Evolutionary conservation across 2,329 filamentous ascomycete species (phyloP), one percentile per base, ranked within the genome.

Genomic region (Didymella arachidicola): DNA sequence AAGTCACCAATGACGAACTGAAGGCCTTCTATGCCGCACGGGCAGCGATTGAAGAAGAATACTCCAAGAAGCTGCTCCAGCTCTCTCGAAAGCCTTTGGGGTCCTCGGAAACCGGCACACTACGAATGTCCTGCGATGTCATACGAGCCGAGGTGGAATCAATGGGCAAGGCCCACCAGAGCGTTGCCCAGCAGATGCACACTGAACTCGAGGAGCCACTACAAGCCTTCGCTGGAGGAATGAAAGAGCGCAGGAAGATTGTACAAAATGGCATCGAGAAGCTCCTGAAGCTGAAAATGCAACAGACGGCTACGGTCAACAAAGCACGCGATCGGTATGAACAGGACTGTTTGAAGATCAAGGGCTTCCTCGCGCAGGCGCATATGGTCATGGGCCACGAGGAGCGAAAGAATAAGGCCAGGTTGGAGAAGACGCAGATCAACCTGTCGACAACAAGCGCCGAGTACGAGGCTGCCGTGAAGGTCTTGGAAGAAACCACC

Each of bases 321-420:
- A 99, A 99, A 90, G 91, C 93, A 16, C 87, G 95, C 65, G 95
- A 99, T 79, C 89, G 90, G 48, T 99, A 96, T 75, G 95, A 99
- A 79, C 94, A 99, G 78, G 96, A 99, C 69, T 98, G 94, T 74
- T 83, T 99, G 43, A 95, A 97, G 76, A 98, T 99, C 77, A 99
- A 99, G 79, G 95, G 95, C 38, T 99, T 99, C 73, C 86, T 99
- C 4, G 95, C 96, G 4, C 95, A 99, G 78, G 95, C 95, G 10
- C 96, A 99, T 76, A 99, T 99, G 95, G 95, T 99, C 57, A 99
- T 99, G 95, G 95, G 95, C 14, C 95, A 99, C 70, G 95, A 99
- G 76, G 95, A 99, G 81, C 88, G 95, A 27, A 97, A 97, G 80
- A 99, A 99, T 79, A 99, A 99, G 80, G 93, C 94, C 22, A 98